phyloP scores from a whole-genome alignment of 345 rosid genomes.

The Carallia brachiata region DNA sequence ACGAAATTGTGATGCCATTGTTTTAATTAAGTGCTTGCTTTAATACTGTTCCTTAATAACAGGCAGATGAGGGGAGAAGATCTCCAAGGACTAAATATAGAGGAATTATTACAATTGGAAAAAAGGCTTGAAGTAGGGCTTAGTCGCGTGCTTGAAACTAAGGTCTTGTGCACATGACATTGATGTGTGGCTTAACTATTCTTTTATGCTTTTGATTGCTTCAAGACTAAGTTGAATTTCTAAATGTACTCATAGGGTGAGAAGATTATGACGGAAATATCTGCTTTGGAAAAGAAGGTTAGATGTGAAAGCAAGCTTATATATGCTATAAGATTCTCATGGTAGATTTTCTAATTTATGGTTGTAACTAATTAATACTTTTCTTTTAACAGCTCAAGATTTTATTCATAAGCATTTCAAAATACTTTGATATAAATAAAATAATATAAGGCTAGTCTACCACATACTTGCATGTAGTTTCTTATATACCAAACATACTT shows the following conservation, averaged over 20 bases:
- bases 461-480: too few relatives aligned
- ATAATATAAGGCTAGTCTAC: too few relatives aligned
- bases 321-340: neutral
- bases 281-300: slow-evolving; percentile 52
- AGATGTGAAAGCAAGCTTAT: slow-evolving; percentile 1
- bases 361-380: neutral
- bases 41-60: neutral
- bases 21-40: neutral
- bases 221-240: neutral
- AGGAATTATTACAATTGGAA: slow-evolving; percentile 26
- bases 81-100: slow-evolving; percentile 20
- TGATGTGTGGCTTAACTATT: neutral
- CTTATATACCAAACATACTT: too few relatives aligned
- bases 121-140: slow-evolving; percentile 22
- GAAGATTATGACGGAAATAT: slow-evolving; percentile 41
- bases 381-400: too few relatives aligned
- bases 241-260: slow-evolving; percentile 30
- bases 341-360: neutral
- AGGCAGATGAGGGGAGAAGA: slow-evolving; percentile 34
- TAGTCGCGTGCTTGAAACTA: slow-evolving; percentile 12
- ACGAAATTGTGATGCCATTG: neutral
- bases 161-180: slow-evolving; percentile 3
- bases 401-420: too few relatives aligned
- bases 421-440: too few relatives aligned
- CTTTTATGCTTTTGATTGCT: neutral